phyloP scores from a whole-genome alignment of 2,329 filamentous ascomycete species.

The Fusarium sulawesiense region DNA sequence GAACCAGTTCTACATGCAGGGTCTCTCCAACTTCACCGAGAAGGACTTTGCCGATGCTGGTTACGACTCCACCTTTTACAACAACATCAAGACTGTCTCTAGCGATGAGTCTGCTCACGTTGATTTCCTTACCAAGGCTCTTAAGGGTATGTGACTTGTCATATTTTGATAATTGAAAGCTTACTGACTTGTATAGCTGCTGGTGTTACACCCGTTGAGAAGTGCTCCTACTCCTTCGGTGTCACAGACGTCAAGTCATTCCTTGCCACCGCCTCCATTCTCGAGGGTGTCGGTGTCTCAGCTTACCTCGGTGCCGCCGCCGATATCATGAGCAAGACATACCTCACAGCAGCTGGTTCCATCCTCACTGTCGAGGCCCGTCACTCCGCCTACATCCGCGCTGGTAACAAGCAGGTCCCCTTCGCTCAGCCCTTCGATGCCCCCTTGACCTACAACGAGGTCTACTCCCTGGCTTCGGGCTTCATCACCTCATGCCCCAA shows the following conservation, averaged over 20 bases:
- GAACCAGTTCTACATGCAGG: slow-evolving; percentile 71
- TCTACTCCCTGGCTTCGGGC: slow-evolving; percentile 72
- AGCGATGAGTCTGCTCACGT: slow-evolving; percentile 58
- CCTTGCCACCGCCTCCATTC: slow-evolving; percentile 70
- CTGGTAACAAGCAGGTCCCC: slow-evolving; percentile 59
- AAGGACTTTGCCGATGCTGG: slow-evolving; percentile 64
- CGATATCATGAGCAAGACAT: slow-evolving; percentile 67
- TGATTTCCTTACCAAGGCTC: slow-evolving; percentile 36
- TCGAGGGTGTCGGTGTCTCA: slow-evolving; percentile 73
- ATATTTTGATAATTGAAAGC: rapidly evolving
- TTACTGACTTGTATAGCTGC: slow-evolving; percentile 42
- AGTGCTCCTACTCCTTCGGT: slow-evolving; percentile 70
- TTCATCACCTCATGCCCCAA: slow-evolving; percentile 70
- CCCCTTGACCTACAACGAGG: slow-evolving; percentile 67
- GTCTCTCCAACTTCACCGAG: slow-evolving; percentile 66
- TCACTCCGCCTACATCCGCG: slow-evolving; percentile 70
- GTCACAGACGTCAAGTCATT: slow-evolving; percentile 67
- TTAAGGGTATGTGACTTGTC: slow-evolving; percentile 15
- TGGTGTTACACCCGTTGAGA: slow-evolving; percentile 62
- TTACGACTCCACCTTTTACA: slow-evolving; percentile 64
- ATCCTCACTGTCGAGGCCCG: slow-evolving; percentile 73
- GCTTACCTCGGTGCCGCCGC: slow-evolving; percentile 73
- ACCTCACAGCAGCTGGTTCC: slow-evolving; percentile 69
- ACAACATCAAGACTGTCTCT: slow-evolving; percentile 66
- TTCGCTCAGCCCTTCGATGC: slow-evolving; percentile 71